These are phyloP conservation scores for Solanum bukasovii DNA, from an alignment of 257 asterid species.

Conservation along the genomic window DNA sequence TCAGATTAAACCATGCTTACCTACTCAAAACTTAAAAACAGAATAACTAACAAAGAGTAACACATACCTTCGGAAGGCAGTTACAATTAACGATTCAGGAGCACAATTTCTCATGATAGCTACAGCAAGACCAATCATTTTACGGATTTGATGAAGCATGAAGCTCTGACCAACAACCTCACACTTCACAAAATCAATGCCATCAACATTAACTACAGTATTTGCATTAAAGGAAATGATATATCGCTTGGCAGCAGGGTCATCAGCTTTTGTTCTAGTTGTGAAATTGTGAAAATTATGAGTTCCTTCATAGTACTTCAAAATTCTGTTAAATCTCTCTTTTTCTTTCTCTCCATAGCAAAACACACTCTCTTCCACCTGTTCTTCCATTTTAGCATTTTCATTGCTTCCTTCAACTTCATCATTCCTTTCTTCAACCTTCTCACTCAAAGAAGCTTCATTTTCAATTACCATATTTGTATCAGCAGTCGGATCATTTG, in stretches of 20 bases:
- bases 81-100: constrained; percentile 57
- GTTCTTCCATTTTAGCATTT: neutral
- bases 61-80: constrained; percentile 62
- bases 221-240: constrained; percentile 66
- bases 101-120: constrained; percentile 78
- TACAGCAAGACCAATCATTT: constrained; percentile 95
- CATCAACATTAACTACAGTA: constrained; percentile 39
- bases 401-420: constrained; percentile 4
- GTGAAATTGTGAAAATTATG: constrained; percentile 95
- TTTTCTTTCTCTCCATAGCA: constrained; percentile 55
- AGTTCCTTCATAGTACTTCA: constrained; percentile 70
- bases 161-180: constrained; percentile 96
- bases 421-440: constrained; percentile 12
- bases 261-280: constrained; percentile 83
- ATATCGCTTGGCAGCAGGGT: constrained; percentile 76
- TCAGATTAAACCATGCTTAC: neutral
- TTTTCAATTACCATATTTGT: constrained; percentile 6
- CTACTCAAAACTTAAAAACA: neutral
- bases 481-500: neutral
- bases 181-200: constrained; percentile 84
- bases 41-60: neutral
- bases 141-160: constrained; percentile 97
- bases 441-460: constrained; percentile 10
- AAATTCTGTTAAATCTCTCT: constrained; percentile 70
- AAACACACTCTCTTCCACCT: constrained; percentile 28